A percentile compares a stretch with the other conserved stretches of the same genome.
These are phyloP conservation scores for Cyclotella cryptica DNA, from an alignment of 108 stramenopile genomes.

Conservation along the genomic window DNA sequence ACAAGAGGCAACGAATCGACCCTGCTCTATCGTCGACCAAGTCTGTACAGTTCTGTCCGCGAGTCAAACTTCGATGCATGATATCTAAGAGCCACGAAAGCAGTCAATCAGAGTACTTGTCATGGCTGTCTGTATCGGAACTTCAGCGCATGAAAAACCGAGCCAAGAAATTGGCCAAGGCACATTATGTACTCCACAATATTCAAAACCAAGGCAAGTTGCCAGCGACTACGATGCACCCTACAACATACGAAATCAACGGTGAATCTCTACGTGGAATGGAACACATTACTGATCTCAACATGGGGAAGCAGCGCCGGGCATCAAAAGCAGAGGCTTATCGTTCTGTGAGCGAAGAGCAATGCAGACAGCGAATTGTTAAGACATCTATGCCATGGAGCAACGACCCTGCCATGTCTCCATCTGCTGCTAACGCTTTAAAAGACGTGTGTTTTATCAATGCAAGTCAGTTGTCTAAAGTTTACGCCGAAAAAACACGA, in stretches of 20 bases:
- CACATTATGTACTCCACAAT: background rate
- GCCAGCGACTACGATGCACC: background rate
- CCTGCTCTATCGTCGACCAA: background rate
- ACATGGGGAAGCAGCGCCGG: background rate
- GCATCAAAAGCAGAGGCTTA: background rate
- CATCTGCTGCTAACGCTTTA: background rate
- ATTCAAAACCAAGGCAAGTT: background rate
- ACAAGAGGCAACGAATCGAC: background rate
- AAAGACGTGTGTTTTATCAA: too few relatives aligned
- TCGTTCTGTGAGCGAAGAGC: background rate
- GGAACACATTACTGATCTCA: constrained; percentile 5
- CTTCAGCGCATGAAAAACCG: background rate
- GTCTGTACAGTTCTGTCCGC: background rate
- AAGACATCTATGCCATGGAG: background rate
- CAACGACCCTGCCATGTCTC: background rate
- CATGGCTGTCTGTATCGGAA: background rate
- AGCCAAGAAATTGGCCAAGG: background rate
- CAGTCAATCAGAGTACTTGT: background rate
- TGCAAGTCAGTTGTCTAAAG: background rate
- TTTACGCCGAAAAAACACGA: background rate
- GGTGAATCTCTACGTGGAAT: constrained; percentile 8
- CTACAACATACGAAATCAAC: background rate
- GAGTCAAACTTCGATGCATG: background rate
- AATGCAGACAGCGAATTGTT: background rate
- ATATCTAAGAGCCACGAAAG: background rate